phyloP scores from a whole-genome alignment of 352 stramenopile genomes.

The Globisporangium paddicum region DNA sequence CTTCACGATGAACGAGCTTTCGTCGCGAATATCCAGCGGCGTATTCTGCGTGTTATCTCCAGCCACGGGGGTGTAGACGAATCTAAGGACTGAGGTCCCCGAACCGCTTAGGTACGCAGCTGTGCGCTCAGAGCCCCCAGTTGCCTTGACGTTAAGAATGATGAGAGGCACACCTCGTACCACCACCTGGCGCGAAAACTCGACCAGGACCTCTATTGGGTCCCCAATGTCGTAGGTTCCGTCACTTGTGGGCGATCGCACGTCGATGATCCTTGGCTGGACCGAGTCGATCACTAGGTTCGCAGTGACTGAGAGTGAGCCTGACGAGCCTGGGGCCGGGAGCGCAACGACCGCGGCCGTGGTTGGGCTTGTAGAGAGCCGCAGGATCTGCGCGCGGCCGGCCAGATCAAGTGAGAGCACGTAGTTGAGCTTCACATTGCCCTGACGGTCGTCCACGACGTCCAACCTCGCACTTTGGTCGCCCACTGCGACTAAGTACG shows the following conservation, averaged over 20 bases:
- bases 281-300: conserved; percentile 46
- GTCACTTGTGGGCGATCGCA: conserved; percentile 31
- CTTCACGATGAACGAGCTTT: conserved; percentile 33
- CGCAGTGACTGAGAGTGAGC: conserved; percentile 39
- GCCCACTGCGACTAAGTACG: conserved; percentile 36
- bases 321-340: conserved; percentile 35
- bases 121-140: conserved; percentile 22
- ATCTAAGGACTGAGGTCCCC: conserved; percentile 33
- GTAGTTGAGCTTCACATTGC: conserved; percentile 35
- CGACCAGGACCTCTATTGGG: conserved; percentile 38
- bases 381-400: conserved; percentile 36
- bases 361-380: conserved; percentile 34
- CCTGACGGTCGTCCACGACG: conserved; percentile 44
- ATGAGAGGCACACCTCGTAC: conserved; percentile 38
- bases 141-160: conserved; percentile 39
- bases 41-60: conserved; percentile 39
- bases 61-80: conserved; percentile 37
- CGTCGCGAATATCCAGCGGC: conserved; percentile 40
- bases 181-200: conserved; percentile 51
- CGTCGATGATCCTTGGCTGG: conserved; percentile 33
- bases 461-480: conserved; percentile 36
- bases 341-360: conserved; percentile 37
- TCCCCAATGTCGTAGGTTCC: conserved; percentile 68
- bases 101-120: conserved; percentile 54
- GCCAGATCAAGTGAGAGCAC: conserved; percentile 35